Percentiles rank a stretch among this genome's conserved stretches.
Evolutionary conservation across 257 asterid genomes (phyloP).

Genomic region (Capsicum baccatum): DNA sequence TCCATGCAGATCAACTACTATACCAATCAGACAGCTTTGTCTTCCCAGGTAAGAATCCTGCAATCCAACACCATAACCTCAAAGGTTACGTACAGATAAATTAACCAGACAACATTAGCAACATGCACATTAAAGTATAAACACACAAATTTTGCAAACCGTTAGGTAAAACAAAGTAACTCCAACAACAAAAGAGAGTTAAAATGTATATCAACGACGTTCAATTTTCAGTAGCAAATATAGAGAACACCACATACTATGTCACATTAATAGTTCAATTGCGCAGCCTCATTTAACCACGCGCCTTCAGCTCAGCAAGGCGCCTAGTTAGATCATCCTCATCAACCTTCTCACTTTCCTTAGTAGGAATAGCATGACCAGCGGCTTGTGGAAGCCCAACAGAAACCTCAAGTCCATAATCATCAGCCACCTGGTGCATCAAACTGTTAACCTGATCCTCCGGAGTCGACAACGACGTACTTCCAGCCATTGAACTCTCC

Average conservation of each 20-base stretch:
- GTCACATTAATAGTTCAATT: background rate
- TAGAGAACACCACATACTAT: slow-evolving; percentile 3
- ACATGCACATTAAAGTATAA: background rate
- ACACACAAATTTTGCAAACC: background rate
- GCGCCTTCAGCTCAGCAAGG: slow-evolving; percentile 94
- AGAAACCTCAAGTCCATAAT: slow-evolving; percentile 93
- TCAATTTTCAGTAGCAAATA: slow-evolving; percentile 13
- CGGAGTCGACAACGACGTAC: slow-evolving; percentile 92
- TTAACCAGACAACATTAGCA: background rate
- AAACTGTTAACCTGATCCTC: slow-evolving; percentile 89
- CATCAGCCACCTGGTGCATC: slow-evolving; percentile 99
- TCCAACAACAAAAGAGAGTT: slow-evolving; percentile 2
- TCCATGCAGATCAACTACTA: background rate
- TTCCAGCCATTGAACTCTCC: slow-evolving; percentile 99
- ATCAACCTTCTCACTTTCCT: slow-evolving; percentile 76
- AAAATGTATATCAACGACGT: background rate
- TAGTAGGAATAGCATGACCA: slow-evolving; percentile 65
- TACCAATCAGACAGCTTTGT: background rate
- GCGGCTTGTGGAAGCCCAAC: slow-evolving; percentile 93
- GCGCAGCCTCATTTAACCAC: slow-evolving; percentile 56
- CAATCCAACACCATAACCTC: background rate
- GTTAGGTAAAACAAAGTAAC: background rate
- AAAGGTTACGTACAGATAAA: background rate
- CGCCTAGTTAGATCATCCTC: slow-evolving; percentile 94
- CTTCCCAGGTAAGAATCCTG: background rate